Conservation (phyloP, 73 alveolate species). For the Paramecium biaurelia region DNA sequence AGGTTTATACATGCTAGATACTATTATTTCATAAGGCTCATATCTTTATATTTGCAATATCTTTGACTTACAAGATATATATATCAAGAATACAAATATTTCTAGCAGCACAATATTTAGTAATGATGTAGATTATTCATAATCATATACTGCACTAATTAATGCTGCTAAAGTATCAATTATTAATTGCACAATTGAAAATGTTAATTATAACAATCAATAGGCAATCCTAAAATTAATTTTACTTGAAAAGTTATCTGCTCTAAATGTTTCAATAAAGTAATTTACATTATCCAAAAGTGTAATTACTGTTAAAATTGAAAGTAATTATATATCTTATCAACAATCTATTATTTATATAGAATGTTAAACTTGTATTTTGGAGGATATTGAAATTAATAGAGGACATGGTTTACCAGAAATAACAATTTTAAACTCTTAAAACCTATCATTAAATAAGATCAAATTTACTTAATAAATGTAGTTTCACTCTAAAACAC, state of each 20-base stretch:
- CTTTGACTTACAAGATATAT: not conserved
- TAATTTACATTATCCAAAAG: not conserved
- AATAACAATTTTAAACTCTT: not conserved
- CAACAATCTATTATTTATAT: not conserved
- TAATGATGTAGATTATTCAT: not conserved
- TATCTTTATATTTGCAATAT: not conserved
- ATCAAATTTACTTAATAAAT: not conserved
- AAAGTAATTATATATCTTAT: not conserved
- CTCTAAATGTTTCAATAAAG: not conserved
- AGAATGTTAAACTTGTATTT: not conserved
- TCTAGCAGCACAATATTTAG: not conserved
- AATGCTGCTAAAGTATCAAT: not conserved
- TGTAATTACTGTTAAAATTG: not conserved
- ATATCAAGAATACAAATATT: not conserved
- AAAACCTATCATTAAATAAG: not conserved
- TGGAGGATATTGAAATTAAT: not conserved
- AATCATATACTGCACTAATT: not conserved
- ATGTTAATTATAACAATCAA: not conserved
- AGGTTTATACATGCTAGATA: not conserved
- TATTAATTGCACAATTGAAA: not conserved
- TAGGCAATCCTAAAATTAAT: not conserved
- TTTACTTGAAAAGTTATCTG: not conserved
- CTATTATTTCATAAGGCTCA: not conserved
- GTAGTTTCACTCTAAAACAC: not conserved
- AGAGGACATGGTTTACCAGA: not conserved